A percentile compares a stretch with the other conserved stretches of the same genome.
These are phyloP conservation scores for Tuber melanosporum DNA, from an alignment of 495 filamentous ascomycete genomes.

Conservation along the genomic window DNA sequence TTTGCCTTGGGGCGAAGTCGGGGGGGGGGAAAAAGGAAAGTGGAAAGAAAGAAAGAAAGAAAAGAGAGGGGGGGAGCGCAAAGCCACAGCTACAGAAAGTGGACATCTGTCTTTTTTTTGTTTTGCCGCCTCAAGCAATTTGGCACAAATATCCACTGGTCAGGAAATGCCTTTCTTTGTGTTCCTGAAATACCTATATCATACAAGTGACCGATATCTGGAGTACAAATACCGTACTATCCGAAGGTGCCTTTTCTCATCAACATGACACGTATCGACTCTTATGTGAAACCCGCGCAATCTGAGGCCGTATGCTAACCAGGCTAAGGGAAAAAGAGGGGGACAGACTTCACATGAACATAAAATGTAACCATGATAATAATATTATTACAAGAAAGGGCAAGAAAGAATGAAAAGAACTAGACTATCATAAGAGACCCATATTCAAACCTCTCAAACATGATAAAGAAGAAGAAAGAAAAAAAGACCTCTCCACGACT, in stretches of 20 bases:
- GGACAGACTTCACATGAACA: background rate
- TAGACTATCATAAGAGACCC: background rate
- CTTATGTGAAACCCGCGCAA: background rate
- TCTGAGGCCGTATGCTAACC: background rate
- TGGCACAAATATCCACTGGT: background rate
- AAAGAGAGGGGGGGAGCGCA: background rate
- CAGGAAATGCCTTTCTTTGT: background rate
- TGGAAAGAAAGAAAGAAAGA: background rate
- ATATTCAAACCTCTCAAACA: background rate
- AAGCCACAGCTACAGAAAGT: background rate
- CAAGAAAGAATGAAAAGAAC: background rate
- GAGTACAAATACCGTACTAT: background rate
- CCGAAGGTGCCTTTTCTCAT: background rate
- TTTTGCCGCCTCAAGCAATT: background rate
- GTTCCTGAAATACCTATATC: background rate
- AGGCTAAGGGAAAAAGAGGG: background rate
- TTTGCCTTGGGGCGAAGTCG: background rate
- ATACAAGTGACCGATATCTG: background rate
- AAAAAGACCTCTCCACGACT: background rate
- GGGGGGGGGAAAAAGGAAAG: background rate
- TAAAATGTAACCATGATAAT: background rate
- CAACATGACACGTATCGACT: background rate
- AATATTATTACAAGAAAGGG: background rate
- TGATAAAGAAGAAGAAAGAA: background rate
- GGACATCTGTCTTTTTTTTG: background rate